phyloP scores from a whole-genome alignment of 1,284 basidiomycete genomes.

The Boletus sp. region DNA sequence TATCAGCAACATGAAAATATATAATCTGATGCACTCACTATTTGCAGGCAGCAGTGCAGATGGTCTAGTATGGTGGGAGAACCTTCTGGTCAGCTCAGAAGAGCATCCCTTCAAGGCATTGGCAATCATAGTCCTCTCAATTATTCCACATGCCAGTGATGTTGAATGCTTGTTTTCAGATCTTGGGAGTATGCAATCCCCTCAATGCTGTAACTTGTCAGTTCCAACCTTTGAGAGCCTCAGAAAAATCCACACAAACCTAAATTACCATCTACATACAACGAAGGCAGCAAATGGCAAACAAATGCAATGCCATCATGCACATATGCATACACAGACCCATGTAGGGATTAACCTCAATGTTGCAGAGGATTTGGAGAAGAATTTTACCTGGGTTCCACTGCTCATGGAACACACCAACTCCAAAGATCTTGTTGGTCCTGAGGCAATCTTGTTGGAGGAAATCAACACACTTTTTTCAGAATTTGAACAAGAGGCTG shows the following conservation, averaged over 20 bases:
- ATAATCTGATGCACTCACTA: background rate
- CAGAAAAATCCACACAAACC: background rate
- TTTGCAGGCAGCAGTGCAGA: background rate
- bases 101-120: background rate
- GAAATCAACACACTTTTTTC: background rate
- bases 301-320: background rate
- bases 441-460: background rate
- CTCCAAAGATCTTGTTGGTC: background rate
- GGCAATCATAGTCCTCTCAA: background rate
- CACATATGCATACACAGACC: background rate
- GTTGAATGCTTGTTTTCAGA: background rate
- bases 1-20: background rate
- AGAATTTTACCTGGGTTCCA: background rate
- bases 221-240: background rate
- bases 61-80: background rate
- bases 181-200: background rate
- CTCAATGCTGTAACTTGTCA: background rate
- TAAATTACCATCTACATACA: background rate
- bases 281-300: background rate
- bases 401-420: background rate
- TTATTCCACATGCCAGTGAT: background rate
- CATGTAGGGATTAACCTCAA: background rate
- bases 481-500: background rate
- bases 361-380: background rate
- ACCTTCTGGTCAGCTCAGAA: background rate